Conservation (phyloP, 2,329 filamentous ascomycete genomes). For the Lachnellula subtilissima region DNA sequence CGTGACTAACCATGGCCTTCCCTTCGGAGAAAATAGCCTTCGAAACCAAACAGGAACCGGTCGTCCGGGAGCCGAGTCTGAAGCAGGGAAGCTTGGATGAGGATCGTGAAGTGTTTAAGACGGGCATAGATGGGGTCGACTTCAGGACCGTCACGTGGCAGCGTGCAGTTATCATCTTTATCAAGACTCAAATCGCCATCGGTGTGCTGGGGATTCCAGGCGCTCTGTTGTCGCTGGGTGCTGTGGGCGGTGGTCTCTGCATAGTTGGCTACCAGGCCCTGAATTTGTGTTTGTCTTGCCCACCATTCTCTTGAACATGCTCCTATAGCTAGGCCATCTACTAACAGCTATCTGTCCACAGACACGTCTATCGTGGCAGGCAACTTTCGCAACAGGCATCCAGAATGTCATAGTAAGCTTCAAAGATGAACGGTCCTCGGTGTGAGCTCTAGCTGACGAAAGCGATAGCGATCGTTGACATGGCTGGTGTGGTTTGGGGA, state of each 20-base stretch:
- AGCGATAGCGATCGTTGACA: slow-evolving; percentile 34
- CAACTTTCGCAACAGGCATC: slow-evolving; percentile 45
- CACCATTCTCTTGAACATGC: not conserved
- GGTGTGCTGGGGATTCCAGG: slow-evolving; percentile 39
- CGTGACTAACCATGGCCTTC: no score
- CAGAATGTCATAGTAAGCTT: slow-evolving; percentile 44
- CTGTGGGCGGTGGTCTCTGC: slow-evolving; percentile 38
- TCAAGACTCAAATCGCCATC: slow-evolving; percentile 37
- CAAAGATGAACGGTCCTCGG: slow-evolving; percentile 53
- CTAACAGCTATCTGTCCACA: not conserved
- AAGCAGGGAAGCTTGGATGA: not conserved
- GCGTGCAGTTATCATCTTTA: slow-evolving; percentile 42
- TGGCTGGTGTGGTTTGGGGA: no score
- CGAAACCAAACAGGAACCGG: no score
- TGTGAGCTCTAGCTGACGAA: slow-evolving; percentile 48
- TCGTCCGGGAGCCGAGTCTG: no score
- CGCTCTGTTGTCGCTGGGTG: slow-evolving; percentile 38
- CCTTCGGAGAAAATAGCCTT: no score
- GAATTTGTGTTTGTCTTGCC: slow-evolving; percentile 20
- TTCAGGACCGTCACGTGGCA: slow-evolving; percentile 46
- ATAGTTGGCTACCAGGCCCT: slow-evolving; percentile 34
- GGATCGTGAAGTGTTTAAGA: slow-evolving; percentile 39
- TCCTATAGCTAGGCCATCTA: not conserved
- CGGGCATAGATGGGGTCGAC: slow-evolving; percentile 36
- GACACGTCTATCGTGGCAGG: slow-evolving; percentile 43